phyloP scores from a whole-genome alignment of 768 basidiomycete species.

The Lyophyllum decastes region DNA sequence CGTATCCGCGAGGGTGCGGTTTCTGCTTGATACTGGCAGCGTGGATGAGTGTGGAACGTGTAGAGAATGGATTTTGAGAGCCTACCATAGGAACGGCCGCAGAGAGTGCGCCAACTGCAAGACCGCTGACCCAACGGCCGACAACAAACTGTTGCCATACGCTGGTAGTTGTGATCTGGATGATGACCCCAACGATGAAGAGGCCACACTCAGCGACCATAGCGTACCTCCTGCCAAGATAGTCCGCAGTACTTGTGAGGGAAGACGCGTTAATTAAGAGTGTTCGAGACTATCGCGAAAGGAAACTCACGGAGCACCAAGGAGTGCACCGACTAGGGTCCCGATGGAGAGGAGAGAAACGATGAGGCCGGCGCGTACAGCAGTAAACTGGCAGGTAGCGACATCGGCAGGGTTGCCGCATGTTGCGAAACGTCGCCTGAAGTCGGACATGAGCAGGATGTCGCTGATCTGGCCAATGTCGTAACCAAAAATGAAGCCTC shows the following conservation, averaged over 20 bases:
- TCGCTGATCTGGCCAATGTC: slow-evolving; percentile 81
- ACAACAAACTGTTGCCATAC: slow-evolving; percentile 71
- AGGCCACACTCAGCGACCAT: slow-evolving; percentile 62
- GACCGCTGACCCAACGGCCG: slow-evolving; percentile 64
- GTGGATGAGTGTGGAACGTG: slow-evolving; percentile 2
- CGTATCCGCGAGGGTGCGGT: slow-evolving; percentile 72
- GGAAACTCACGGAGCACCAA: slow-evolving; percentile 57
- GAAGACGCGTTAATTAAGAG: not conserved
- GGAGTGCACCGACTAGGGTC: slow-evolving; percentile 61
- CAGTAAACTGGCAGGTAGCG: slow-evolving; percentile 52
- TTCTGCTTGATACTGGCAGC: slow-evolving; percentile 62
- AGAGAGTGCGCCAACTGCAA: slow-evolving; percentile 69
- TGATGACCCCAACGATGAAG: slow-evolving; percentile 61
- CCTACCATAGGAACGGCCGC: slow-evolving; percentile 66
- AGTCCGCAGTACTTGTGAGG: slow-evolving; percentile 58
- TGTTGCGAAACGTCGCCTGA: slow-evolving; percentile 60
- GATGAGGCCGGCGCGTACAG: slow-evolving; percentile 63
- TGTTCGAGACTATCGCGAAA: not conserved
- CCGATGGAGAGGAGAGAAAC: slow-evolving; percentile 74
- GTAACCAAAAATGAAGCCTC: slow-evolving; percentile 69
- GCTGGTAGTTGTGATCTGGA: slow-evolving; percentile 51
- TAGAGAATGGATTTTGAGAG: not conserved
- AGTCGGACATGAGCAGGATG: slow-evolving; percentile 73
- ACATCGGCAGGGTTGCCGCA: slow-evolving; percentile 42
- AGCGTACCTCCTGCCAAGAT: slow-evolving; percentile 64